Evolutionary conservation across 2,329 filamentous ascomycete genomes (phyloP), one percentile per base, ranked within the genome.

Genomic region (Cucurbitaria berberidis): DNA sequence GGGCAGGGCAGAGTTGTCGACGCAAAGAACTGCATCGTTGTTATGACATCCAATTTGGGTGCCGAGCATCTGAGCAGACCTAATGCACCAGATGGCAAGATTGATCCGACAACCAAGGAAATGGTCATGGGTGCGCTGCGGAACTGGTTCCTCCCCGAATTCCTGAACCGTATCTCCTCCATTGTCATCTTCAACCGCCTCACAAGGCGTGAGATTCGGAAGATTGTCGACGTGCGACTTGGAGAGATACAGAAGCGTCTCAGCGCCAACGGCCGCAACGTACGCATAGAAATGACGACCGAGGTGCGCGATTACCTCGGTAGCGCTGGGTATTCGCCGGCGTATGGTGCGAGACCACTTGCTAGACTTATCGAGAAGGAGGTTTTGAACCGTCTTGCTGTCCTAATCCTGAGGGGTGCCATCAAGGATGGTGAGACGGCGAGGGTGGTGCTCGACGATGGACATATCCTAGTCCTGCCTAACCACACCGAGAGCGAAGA

Each of bases 171-270:
- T 74, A 98, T 99, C 81, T 93, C 86, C 78, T 95, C 89, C 56
- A 91, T 88, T 48, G 93, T 99, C 78, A 97, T 99, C 79, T 99
- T 99, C 86, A 99, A 99, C 82, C 90, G 95, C 42, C 89, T 99
- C 50, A 93, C 90, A 3, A 89, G 87, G 73, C 82, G 78, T 51
- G 95, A 99, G 78, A 99, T 99, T 68, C 89, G 95, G 70, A 91
- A 86, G 80, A 98, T 99, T 72, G 95, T 99, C 56, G 95, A 99
- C 71, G 82, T 99, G 19, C 89, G 95, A 39, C 83, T 99, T 29
- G 54, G 59, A 2, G 95, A 99, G 73, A 93, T 99, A 58, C 95
- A 99, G 82, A 91, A 91, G 74, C 90, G 95, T 36, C 85, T 99
- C n/a, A 78, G 82, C 27, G 82, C 87, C 68, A 99, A 99, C 72